phyloP scores from a whole-genome alignment of 768 basidiomycete species.

The Boletus pseudopeckii region DNA sequence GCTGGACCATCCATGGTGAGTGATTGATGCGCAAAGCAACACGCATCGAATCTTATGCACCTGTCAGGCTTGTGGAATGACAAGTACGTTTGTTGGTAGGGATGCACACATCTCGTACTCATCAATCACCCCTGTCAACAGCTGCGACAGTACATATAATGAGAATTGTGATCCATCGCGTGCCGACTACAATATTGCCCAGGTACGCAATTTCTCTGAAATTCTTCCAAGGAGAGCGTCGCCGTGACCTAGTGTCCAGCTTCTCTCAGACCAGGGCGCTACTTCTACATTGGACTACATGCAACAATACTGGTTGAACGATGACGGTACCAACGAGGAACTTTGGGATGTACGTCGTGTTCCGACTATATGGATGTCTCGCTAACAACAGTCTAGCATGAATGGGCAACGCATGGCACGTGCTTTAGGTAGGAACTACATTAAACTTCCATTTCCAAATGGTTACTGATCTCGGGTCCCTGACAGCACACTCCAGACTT shows the following conservation, averaged over 20 bases:
- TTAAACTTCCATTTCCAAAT: not conserved
- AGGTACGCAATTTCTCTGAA: slow-evolving; percentile 26
- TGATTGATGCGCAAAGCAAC: not conserved
- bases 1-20: slow-evolving; percentile 75
- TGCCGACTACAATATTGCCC: slow-evolving; percentile 40
- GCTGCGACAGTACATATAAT: slow-evolving; percentile 48
- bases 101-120: not conserved
- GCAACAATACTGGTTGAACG: slow-evolving; percentile 60
- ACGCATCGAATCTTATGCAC: not conserved
- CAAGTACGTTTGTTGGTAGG: slow-evolving; percentile 36
- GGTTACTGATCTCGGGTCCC: slow-evolving; percentile 1
- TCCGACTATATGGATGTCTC: not conserved
- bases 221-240: not conserved
- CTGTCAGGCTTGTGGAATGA: slow-evolving; percentile 63
- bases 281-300: slow-evolving; percentile 58
- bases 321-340: slow-evolving; percentile 52
- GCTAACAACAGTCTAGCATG: slow-evolving; percentile 44
- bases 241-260: slow-evolving; percentile 33
- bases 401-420: slow-evolving; percentile 69
- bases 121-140: slow-evolving; percentile 21
- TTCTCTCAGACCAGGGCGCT: slow-evolving; percentile 56
- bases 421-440: slow-evolving; percentile 32
- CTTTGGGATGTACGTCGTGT: slow-evolving; percentile 60
- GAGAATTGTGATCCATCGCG: slow-evolving; percentile 41
- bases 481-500: slow-evolving; percentile 52